Evolutionary conservation across 192 early-diverging fungal species (phyloP).

Genomic region (Spizellomyces punctatus): DNA sequence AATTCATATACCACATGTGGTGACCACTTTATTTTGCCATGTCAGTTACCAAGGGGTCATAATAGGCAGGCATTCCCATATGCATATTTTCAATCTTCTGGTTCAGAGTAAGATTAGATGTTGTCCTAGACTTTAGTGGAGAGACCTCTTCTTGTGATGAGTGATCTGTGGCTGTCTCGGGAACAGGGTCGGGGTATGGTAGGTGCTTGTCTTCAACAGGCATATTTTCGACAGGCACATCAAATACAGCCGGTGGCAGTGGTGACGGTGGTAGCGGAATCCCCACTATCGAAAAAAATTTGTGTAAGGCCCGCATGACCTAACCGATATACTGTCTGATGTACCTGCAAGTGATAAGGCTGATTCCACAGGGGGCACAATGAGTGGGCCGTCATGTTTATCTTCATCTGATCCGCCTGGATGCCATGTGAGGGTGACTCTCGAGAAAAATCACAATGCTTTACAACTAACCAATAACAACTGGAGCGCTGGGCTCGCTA

Average conservation of each 20-base stretch:
- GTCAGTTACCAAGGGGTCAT: constrained; percentile 28
- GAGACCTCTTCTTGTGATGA: neutral
- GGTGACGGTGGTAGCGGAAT: constrained; percentile 10
- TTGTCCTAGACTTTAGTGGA: constrained; percentile 29
- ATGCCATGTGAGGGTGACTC: neutral
- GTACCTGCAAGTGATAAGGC: neutral
- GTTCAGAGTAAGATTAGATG: constrained; percentile 42
- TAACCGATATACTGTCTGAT: neutral
- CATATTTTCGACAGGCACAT: constrained; percentile 2
- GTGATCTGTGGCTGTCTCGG: neutral
- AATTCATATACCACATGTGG: too few species aligned
- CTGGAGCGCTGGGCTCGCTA: constrained; percentile 45
- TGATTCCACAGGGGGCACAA: neutral
- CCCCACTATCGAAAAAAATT: neutral
- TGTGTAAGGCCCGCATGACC: too few species aligned
- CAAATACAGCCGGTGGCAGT: neutral
- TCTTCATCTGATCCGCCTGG: neutral
- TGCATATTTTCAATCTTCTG: constrained; percentile 58
- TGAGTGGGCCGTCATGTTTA: neutral
- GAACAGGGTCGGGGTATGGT: constrained; percentile 21
- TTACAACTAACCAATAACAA: constrained; percentile 40
- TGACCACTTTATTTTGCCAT: too few species aligned
- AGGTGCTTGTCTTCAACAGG: constrained; percentile 15
- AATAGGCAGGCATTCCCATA: constrained; percentile 52
- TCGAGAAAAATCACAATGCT: neutral